A percentile compares a stretch with the other conserved stretches of the same genome.
Conservation (phyloP, 2,329 filamentous ascomycete species). For the Chaetomium globosum region DNA sequence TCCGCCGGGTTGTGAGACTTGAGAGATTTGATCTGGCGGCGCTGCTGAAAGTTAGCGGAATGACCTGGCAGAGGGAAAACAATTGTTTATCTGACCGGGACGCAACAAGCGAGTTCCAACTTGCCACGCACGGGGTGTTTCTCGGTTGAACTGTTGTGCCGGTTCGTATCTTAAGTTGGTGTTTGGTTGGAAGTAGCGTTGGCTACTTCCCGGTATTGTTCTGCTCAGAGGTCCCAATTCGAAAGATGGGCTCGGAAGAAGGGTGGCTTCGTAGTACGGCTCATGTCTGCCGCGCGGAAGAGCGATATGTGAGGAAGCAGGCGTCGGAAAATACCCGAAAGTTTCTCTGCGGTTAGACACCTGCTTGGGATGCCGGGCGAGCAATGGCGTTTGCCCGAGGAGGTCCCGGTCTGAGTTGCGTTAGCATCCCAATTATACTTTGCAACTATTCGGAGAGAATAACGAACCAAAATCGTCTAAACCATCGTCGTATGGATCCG, state of each 20-base stretch:
- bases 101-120: background rate
- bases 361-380: background rate
- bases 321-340: constrained; percentile 17
- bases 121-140: background rate
- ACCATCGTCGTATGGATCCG: constrained; percentile 24
- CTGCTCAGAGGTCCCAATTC: background rate
- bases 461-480: constrained; percentile 35
- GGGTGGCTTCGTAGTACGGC: constrained; percentile 1
- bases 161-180: background rate
- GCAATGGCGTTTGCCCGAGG: constrained; percentile 17
- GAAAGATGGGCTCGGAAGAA: background rate
- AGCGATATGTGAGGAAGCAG: constrained; percentile 1
- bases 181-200: background rate
- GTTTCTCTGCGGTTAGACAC: background rate
- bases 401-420: constrained; percentile 24
- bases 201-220: background rate
- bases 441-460: too few relatives aligned
- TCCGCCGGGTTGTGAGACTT: background rate
- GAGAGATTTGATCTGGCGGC: constrained; percentile 1
- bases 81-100: constrained; percentile 5
- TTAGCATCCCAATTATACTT: background rate
- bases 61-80: background rate
- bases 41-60: constrained; percentile 11
- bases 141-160: background rate
- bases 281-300: constrained; percentile 1